Conservation (phyloP, 176 grass and related monocot genomes). For the Typha latifolia region DNA sequence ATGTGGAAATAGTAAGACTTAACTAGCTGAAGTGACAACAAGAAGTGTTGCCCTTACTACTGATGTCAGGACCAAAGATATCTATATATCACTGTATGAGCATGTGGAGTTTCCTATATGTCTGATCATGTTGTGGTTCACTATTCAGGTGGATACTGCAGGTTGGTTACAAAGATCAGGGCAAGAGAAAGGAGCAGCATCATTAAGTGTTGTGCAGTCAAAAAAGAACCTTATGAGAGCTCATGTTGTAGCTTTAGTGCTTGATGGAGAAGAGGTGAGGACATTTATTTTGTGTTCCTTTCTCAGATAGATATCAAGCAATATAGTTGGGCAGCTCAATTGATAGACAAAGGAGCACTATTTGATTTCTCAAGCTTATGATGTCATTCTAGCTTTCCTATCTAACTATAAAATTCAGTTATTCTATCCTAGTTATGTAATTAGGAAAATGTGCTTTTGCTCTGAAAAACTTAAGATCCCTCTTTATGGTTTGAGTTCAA, state of each 20-base stretch:
- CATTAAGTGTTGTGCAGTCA: slow-evolving; percentile 78
- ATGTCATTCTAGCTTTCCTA: too few species aligned
- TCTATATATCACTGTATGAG: slow-evolving; percentile 2
- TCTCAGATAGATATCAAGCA: slow-evolving; percentile 6
- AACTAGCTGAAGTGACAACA: too few species aligned
- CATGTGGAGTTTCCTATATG: slow-evolving; percentile 2
- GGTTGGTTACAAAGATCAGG: slow-evolving; percentile 92
- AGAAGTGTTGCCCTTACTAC: too few species aligned
- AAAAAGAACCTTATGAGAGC: slow-evolving; percentile 98
- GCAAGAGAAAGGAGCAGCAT: slow-evolving; percentile 87
- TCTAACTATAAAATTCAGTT: too few species aligned
- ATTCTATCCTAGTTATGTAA: too few species aligned
- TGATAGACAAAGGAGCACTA: neutral
- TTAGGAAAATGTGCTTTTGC: too few species aligned
- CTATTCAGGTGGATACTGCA: slow-evolving; percentile 82
- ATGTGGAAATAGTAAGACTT: too few species aligned
- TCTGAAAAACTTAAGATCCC: neutral
- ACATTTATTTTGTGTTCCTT: neutral
- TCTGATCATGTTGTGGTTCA: slow-evolving; percentile 7
- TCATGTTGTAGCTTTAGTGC: slow-evolving; percentile 90
- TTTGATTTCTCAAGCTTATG: too few species aligned
- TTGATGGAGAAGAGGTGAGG: slow-evolving; percentile 82
- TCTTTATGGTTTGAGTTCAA: neutral
- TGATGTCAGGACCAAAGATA: neutral
- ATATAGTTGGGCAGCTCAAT: neutral